Evolutionary conservation across 441 rosid genomes (phyloP).

Genomic region (Erodium trifolium): DNA sequence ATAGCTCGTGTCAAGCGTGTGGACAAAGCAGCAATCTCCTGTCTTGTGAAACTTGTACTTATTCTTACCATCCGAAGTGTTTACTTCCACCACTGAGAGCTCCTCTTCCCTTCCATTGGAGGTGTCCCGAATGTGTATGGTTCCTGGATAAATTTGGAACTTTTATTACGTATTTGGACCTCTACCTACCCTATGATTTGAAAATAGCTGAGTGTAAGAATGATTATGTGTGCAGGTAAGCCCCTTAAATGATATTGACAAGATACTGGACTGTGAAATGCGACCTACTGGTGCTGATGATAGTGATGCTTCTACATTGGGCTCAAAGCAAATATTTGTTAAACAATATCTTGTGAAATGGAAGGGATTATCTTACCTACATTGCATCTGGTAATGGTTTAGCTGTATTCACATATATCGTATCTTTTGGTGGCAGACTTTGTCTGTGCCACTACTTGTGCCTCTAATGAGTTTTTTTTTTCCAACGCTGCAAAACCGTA

Average conservation of each 20-base stretch:
- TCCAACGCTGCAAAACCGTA: background rate
- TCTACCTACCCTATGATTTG: slow-evolving; percentile 4
- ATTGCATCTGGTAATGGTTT: slow-evolving; percentile 74
- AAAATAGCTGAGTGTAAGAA: slow-evolving; percentile 19
- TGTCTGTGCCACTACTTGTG: too few species aligned
- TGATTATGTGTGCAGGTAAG: slow-evolving; percentile 62
- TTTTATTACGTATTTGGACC: slow-evolving; percentile 10
- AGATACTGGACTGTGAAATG: slow-evolving; percentile 85
- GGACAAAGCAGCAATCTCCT: slow-evolving; percentile 63
- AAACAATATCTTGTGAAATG: slow-evolving; percentile 98
- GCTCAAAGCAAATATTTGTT: slow-evolving; percentile 69
- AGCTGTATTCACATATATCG: background rate
- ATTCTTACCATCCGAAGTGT: slow-evolving; percentile 79
- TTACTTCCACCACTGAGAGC: slow-evolving; percentile 77
- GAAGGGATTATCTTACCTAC: slow-evolving; percentile 97
- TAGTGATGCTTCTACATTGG: slow-evolving; percentile 53
- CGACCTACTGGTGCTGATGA: slow-evolving; percentile 83
- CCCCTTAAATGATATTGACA: slow-evolving; percentile 88
- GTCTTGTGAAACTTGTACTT: slow-evolving; percentile 82
- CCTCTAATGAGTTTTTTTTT: too few species aligned
- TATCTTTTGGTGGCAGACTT: background rate
- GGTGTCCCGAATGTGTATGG: slow-evolving; percentile 99
- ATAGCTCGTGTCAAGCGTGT: slow-evolving; percentile 85
- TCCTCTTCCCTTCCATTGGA: slow-evolving; percentile 68
- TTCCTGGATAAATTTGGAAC: slow-evolving; percentile 14